phyloP scores from a whole-genome alignment of 2,329 filamentous ascomycete species.

The Setomelanomma holmii region DNA sequence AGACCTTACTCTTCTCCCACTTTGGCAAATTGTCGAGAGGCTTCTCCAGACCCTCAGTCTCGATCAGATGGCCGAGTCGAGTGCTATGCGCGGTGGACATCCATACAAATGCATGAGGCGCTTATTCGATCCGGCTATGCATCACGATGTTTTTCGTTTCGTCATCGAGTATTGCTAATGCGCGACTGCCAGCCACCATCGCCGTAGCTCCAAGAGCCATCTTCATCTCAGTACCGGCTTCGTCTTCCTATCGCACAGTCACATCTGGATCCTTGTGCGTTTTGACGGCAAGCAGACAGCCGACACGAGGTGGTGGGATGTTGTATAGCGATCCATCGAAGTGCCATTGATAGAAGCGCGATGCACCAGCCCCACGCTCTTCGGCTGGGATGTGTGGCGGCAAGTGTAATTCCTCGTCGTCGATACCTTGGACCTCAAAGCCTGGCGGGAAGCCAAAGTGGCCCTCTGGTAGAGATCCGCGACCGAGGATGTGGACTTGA shows the following conservation, averaged over 20 bases:
- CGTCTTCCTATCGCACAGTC: neutral
- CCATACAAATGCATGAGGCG: conserved; percentile 52
- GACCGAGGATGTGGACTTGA: conserved; percentile 19
- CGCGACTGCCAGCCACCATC: neutral
- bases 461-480: conserved; percentile 9
- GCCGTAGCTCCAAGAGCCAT: neutral
- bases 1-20: conserved; percentile 13
- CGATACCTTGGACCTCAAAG: conserved; percentile 18
- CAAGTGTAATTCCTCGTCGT: conserved; percentile 19
- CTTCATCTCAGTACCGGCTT: neutral
- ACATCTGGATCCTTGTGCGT: neutral
- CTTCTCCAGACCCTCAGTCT: conserved; percentile 14
- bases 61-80: conserved; percentile 10
- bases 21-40: conserved; percentile 10
- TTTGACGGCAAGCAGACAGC: neutral
- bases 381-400: conserved; percentile 12
- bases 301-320: neutral
- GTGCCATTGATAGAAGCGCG: neutral
- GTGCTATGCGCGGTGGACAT: conserved; percentile 15
- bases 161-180: neutral
- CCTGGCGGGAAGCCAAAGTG: conserved; percentile 17
- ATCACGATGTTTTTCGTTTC: neutral
- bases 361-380: conserved; percentile 26
- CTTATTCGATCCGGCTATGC: conserved; percentile 51
- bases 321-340: neutral